Evolutionary conservation across 306 rosid genomes (phyloP).

Genomic region (Prunus mira): DNA sequence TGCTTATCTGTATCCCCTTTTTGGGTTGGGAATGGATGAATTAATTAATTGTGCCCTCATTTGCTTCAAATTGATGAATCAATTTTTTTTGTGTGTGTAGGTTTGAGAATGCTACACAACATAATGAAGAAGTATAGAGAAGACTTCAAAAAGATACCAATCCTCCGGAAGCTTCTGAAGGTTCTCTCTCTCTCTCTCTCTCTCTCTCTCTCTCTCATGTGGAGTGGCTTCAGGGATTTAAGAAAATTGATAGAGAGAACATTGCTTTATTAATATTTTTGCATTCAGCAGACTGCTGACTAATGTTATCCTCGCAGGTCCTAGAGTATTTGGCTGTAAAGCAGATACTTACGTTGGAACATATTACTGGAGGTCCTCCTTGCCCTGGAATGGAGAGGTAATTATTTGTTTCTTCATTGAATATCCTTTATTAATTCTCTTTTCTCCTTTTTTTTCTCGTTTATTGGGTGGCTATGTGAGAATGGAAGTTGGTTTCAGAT

Average conservation of each 20-base stretch:
- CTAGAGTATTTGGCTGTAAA: conserved; percentile 72
- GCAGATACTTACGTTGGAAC: conserved; percentile 79
- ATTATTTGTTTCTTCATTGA: neutral
- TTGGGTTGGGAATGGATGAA: neutral
- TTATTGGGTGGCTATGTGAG: neutral
- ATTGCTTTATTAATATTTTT: neutral
- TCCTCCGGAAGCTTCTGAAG: conserved; percentile 97
- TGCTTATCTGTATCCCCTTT: neutral
- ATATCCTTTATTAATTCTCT: neutral
- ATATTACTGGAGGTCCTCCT: conserved; percentile 82
- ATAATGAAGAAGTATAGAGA: conserved; percentile 83
- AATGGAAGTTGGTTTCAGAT: neutral
- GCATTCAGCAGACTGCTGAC: conserved; percentile 7
- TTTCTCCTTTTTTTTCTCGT: neutral
- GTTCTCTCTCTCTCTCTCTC: conserved; percentile 30
- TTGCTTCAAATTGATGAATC: conserved; percentile 24
- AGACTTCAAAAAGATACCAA: conserved; percentile 96
- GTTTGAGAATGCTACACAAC: conserved; percentile 95
- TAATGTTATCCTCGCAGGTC: conserved; percentile 43
- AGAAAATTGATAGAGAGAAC: neutral
- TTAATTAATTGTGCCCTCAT: neutral
- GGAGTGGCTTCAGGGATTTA: neutral
- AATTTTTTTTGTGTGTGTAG: conserved; percentile 33
- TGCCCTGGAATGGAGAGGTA: conserved; percentile 97
- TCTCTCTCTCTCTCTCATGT: neutral